Conservation (phyloP, 116 monocot species). For the Papilionanthe hybrid region DNA sequence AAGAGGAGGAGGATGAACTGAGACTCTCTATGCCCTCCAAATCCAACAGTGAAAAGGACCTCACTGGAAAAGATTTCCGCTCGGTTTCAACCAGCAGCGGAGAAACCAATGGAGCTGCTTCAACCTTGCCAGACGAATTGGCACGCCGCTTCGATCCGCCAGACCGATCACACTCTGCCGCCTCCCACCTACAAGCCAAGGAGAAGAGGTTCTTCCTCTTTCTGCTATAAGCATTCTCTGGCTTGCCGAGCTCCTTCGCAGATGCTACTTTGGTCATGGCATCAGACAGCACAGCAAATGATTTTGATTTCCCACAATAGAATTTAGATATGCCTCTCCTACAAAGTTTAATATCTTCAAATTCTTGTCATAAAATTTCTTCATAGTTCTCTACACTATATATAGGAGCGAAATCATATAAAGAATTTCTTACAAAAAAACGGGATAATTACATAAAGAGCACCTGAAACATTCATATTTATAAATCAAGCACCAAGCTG, state of each 20-base stretch:
- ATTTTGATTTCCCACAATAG: slow-evolving; percentile 68
- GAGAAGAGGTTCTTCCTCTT: slow-evolving; percentile 60
- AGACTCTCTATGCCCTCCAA: slow-evolving; percentile 16
- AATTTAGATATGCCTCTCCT: slow-evolving; percentile 59
- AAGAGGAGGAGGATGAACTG: background rate
- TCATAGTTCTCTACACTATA: too few species aligned
- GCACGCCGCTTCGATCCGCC: slow-evolving; percentile 23
- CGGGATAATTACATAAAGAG: too few species aligned
- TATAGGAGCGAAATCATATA: too few species aligned
- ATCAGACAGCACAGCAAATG: slow-evolving; percentile 44
- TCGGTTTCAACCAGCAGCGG: background rate
- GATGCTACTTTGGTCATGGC: slow-evolving; percentile 29
- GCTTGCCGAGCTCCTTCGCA: slow-evolving; percentile 45
- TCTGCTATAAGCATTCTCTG: slow-evolving; percentile 41
- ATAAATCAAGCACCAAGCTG: too few species aligned
- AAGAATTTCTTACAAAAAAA: too few species aligned
- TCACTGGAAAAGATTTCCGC: slow-evolving; percentile 9
- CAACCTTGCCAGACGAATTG: slow-evolving; percentile 25
- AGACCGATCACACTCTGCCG: background rate
- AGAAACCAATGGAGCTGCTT: background rate
- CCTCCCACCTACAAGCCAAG: slow-evolving; percentile 25
- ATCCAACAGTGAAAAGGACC: slow-evolving; percentile 41
- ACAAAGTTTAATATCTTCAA: background rate
- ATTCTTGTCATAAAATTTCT: too few species aligned
- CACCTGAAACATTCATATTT: too few species aligned